Evolutionary conservation across 192 early-diverging fungal genomes (phyloP).

Genomic region (Backusella psychrophila): DNA sequence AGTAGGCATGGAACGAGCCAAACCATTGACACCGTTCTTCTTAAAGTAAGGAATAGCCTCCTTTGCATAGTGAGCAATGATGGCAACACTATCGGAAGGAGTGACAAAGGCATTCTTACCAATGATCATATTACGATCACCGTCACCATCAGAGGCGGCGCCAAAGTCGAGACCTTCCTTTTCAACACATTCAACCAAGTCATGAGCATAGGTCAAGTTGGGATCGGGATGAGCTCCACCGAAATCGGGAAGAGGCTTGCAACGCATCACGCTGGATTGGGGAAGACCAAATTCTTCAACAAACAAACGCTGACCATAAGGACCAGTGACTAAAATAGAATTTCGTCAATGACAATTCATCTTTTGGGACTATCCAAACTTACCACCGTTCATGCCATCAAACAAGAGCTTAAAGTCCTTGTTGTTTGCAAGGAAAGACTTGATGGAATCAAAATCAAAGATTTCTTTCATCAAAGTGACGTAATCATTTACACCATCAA

Average conservation of each 20-base stretch:
- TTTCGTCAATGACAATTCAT: too few species aligned
- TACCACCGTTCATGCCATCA: slow-evolving; percentile 91
- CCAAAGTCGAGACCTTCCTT: slow-evolving; percentile 82
- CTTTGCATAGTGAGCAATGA: slow-evolving; percentile 88
- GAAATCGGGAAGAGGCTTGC: slow-evolving; percentile 82
- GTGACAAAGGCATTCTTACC: slow-evolving; percentile 94
- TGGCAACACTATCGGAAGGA: slow-evolving; percentile 94
- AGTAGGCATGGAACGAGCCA: slow-evolving; percentile 97
- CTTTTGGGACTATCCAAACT: background rate
- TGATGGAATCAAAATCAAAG: slow-evolving; percentile 91
- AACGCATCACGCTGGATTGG: slow-evolving; percentile 77
- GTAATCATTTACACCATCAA: slow-evolving; percentile 91
- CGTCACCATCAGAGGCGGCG: slow-evolving; percentile 97
- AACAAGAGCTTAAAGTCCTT: slow-evolving; percentile 85
- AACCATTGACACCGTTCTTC: slow-evolving; percentile 77
- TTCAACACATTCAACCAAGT: slow-evolving; percentile 86
- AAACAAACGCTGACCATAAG: slow-evolving; percentile 85
- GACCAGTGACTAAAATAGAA: slow-evolving; percentile 77
- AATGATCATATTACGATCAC: slow-evolving; percentile 98
- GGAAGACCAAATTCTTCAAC: slow-evolving; percentile 89
- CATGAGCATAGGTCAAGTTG: slow-evolving; percentile 95
- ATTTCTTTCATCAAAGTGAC: slow-evolving; percentile 81
- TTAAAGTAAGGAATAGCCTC: slow-evolving; percentile 91
- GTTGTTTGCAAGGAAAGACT: slow-evolving; percentile 66
- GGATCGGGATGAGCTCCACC: slow-evolving; percentile 97